These are phyloP conservation scores for Pyricularia sp. DNA, from an alignment of 2,329 filamentous ascomycete genomes.

Conservation along the genomic window DNA sequence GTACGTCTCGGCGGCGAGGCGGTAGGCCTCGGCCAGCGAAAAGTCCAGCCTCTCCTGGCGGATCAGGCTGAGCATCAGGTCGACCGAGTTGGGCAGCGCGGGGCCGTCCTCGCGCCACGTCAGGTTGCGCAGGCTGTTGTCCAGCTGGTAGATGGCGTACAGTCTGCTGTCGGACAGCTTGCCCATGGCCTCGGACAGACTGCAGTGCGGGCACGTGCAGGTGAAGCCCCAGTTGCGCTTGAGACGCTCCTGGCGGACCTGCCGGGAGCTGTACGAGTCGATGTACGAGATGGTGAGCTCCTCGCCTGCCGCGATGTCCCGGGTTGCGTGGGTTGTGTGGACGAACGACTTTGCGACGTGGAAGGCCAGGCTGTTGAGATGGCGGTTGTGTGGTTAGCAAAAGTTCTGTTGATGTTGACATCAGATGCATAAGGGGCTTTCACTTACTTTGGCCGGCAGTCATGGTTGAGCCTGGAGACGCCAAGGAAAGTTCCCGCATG, in stretches of 20 bases:
- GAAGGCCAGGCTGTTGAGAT: slow-evolving; percentile 20
- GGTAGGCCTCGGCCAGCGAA: slow-evolving; percentile 24
- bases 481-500: slow-evolving; percentile 26
- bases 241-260: slow-evolving; percentile 18
- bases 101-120: background rate
- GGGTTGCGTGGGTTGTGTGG: slow-evolving; percentile 24
- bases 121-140: slow-evolving; percentile 14
- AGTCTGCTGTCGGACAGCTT: slow-evolving; percentile 23
- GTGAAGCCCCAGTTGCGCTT: slow-evolving; percentile 25
- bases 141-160: slow-evolving; percentile 18
- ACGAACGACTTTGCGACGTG: slow-evolving; percentile 21
- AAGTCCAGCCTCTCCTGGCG: slow-evolving; percentile 21
- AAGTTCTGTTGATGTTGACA: background rate
- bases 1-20: slow-evolving; percentile 27
- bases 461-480: slow-evolving; percentile 26
- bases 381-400: background rate
- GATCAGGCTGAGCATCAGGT: slow-evolving; percentile 20
- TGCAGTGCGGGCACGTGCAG: slow-evolving; percentile 25
- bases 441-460: slow-evolving; percentile 29
- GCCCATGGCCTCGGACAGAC: slow-evolving; percentile 8
- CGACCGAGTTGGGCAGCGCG: slow-evolving; percentile 16
- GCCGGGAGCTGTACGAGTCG: slow-evolving; percentile 16
- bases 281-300: slow-evolving; percentile 29
- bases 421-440: background rate
- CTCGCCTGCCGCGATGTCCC: slow-evolving; percentile 23